These are phyloP conservation scores for Miamiensis avidus DNA, from an alignment of 169 alveolate genomes.

Conservation along the genomic window DNA sequence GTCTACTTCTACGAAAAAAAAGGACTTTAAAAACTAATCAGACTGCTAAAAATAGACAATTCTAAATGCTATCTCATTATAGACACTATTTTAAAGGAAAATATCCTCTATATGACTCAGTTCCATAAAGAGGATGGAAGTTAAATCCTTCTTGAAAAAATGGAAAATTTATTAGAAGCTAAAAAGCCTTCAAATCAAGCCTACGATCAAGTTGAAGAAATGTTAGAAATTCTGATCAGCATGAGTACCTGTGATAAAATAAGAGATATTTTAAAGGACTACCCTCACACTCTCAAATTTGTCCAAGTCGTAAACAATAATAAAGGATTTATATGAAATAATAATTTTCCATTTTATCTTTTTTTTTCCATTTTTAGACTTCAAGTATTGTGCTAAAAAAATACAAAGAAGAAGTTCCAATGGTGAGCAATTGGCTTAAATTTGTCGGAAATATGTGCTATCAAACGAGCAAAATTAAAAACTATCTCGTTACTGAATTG, in stretches of 20 bases:
- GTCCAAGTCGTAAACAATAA: background rate
- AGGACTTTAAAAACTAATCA: conserved; percentile 44
- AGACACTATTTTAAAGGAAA: conserved; percentile 6
- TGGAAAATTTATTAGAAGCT: background rate
- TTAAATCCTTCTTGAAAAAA: background rate
- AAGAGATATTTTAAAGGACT: background rate
- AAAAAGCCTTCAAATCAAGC: background rate
- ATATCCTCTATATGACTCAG: background rate
- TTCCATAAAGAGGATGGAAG: conserved; percentile 9
- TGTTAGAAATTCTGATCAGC: background rate
- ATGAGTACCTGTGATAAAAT: background rate
- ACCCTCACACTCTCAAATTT: background rate
- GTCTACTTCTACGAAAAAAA: conserved; percentile 53
- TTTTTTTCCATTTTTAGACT: background rate
- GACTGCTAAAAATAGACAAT: conserved; percentile 18
- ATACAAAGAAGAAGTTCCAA: background rate
- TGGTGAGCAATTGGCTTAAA: background rate
- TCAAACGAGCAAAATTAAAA: background rate
- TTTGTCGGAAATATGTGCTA: conserved; percentile 19
- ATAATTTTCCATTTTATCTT: no score
- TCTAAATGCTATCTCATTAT: background rate
- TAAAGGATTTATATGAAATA: no score
- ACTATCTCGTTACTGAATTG: background rate
- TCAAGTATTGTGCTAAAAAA: conserved; percentile 5
- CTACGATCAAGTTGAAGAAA: background rate